These are phyloP conservation scores for Saccharomycopsis babjevae DNA, from an alignment of 805 yeast genomes.

Conservation along the genomic window DNA sequence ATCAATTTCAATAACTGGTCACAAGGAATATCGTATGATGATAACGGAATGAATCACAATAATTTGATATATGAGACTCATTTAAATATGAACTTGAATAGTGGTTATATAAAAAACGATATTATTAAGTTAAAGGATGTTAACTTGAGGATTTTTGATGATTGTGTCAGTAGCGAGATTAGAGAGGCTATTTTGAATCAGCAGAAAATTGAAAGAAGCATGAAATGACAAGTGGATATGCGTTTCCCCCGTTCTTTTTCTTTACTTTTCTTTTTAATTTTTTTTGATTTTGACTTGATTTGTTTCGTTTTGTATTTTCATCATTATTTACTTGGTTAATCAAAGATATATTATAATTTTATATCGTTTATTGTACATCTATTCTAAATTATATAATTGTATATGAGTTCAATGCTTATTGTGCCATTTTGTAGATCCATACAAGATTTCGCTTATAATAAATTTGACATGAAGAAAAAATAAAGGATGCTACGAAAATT, in stretches of 20 bases:
- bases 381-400: too few relatives aligned
- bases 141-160: conserved; percentile 48
- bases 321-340: too few relatives aligned
- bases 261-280: background rate
- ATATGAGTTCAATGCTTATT: too few relatives aligned
- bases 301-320: too few relatives aligned
- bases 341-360: too few relatives aligned
- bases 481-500: background rate
- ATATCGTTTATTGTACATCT: too few relatives aligned
- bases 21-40: conserved; percentile 8
- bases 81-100: conserved; percentile 19
- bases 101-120: conserved; percentile 29
- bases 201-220: conserved; percentile 36
- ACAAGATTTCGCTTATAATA: background rate
- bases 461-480: background rate
- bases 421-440: background rate
- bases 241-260: background rate
- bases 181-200: conserved; percentile 54
- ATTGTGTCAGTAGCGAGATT: conserved; percentile 44
- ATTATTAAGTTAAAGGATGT: conserved; percentile 43
- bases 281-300: too few relatives aligned
- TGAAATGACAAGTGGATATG: background rate
- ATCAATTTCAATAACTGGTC: conserved; percentile 14
- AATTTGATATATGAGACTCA: conserved; percentile 38
- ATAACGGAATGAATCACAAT: background rate